Evolutionary conservation across 2,329 filamentous ascomycete genomes (phyloP), one percentile per base, ranked within the genome.

Genomic region (Diaporthe nobilis): DNA sequence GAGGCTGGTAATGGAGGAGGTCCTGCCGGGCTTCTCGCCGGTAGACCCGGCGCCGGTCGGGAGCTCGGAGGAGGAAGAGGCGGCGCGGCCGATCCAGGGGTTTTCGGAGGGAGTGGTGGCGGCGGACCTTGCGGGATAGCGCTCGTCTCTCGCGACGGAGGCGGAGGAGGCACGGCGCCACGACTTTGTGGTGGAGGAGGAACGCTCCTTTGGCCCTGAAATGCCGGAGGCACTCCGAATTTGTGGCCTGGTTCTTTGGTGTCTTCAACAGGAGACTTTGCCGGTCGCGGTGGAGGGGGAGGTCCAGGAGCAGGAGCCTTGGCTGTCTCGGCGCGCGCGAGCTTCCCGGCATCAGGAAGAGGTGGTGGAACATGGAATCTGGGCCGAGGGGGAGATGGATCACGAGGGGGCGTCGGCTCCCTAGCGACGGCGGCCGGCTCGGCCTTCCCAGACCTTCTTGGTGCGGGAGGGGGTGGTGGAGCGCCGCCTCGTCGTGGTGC

Each of bases 331-430:
- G 73, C 84, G 85, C 92, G 88, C 4, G 94, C 95, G 82, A 92
- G 97, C 84, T 95, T 98, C 51, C 97, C 97, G 75, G 97, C 97
- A 83, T 98, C 96, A 73, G 95, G 92, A 76, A 98, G 85, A 3
- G 96, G 94, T 47, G 97, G 97, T 61, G 97, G 97, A 12, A 95
- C 96, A 78, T 92, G 90, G 86, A 98, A 98, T 80, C 89, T 90
- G 12, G 91, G 91, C 71, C 92, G 90, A 25, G 92, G 91, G 17
- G 95, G 94, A 20, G 93, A 92, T 20, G 93, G 90, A 76, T 95
- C 93, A 81, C 92, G 89, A 42, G 93, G 90, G n/a, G 94, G 91
- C 51, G 88, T 86, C n/a, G 86, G 85, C 77, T 88, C 88, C 73
- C 85, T 79, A 10, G 80, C 79, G 8, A 63, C 81, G 58, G 83